Evolutionary conservation across 306 rosid genomes (phyloP), one percentile per base, ranked within the genome.

Genomic region (Vigna angularis): DNA sequence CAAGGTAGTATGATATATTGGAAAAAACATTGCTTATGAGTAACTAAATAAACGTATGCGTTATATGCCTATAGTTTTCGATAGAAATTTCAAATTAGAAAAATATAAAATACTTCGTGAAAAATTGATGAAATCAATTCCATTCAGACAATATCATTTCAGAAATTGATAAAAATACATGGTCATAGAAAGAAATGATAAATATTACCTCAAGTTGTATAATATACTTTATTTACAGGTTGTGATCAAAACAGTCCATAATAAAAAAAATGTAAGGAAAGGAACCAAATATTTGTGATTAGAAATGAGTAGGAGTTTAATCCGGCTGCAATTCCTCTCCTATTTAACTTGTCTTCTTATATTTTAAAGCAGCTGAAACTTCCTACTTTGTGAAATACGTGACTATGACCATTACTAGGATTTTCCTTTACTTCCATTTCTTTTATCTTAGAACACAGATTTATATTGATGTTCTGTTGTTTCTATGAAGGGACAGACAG

Each of bases 1-100:
- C 0, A 78, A 89, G 98, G 98, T 95, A 90, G 79, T 63, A 18
- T 30, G 47, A 52, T 61, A 47, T 26, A 30, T 40, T 49, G 4
- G 50, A 13, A 9, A 30, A 53, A 42, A 9, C 55, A 79, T 80
- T 16, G 62, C 8, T 30, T 36, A 18, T 55, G 14, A 16, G 24
- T 79, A 22, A 77, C 57, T 51, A 20, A 49, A 42, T 66, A 26
- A 56, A 20, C 51, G 14, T 47, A 22, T 75, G 51, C 79, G 32
- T 75, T 32, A 18, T 66, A 73, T 24, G 7, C 67, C 18, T 74
- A 51, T 17, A 16, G 3, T 1, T 75, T 28, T 38, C 1, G 2
- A 52, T 14, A 3, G 26, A 9, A 24, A 55, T 28, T 56, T 38
- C 8, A 3, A 61, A 47, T 63, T 50, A 18, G 51, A 11, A 24